These are phyloP conservation scores for Spathaspora hagerdaliae DNA, from an alignment of 805 yeast genomes.

Conservation along the genomic window DNA sequence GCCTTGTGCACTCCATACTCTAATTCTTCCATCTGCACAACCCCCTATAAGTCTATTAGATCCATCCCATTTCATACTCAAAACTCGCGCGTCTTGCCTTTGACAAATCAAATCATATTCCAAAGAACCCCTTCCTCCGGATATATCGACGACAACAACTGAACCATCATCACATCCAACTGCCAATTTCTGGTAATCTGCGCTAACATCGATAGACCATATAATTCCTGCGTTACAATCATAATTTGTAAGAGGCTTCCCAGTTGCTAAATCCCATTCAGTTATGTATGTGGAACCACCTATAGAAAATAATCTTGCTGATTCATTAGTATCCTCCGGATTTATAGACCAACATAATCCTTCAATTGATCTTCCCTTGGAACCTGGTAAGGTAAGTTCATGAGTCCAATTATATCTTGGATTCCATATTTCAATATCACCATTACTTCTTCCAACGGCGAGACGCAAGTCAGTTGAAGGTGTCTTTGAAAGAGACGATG, in stretches of 20 bases:
- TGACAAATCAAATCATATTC: slow-evolving; percentile 75
- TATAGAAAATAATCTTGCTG: slow-evolving; percentile 81
- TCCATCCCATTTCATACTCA: slow-evolving; percentile 73
- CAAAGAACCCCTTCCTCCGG: slow-evolving; percentile 80
- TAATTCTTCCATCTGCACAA: slow-evolving; percentile 88
- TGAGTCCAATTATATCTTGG: slow-evolving; percentile 80
- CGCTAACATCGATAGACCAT: slow-evolving; percentile 79
- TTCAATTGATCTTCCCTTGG: slow-evolving; percentile 80
- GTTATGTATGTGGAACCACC: slow-evolving; percentile 91
- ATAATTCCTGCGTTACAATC: slow-evolving; percentile 92
- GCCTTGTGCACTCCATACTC: slow-evolving; percentile 66
- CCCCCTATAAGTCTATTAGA: slow-evolving; percentile 77
- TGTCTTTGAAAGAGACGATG: slow-evolving; percentile 35
- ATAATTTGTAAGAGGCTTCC: slow-evolving; percentile 67
- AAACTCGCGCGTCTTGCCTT: slow-evolving; percentile 78
- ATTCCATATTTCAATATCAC: slow-evolving; percentile 95
- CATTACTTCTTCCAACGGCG: slow-evolving; percentile 91
- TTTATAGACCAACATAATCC: slow-evolving; percentile 75
- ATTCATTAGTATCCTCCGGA: slow-evolving; percentile 44
- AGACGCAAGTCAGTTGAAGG: slow-evolving; percentile 58
- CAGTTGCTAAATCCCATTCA: slow-evolving; percentile 84
- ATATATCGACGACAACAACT: slow-evolving; percentile 76
- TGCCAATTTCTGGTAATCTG: slow-evolving; percentile 60
- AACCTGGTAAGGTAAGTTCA: slow-evolving; percentile 70
- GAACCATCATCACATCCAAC: slow-evolving; percentile 96